Conservation (phyloP, 345 rosid species). For the Aquilaria malaccensis region DNA sequence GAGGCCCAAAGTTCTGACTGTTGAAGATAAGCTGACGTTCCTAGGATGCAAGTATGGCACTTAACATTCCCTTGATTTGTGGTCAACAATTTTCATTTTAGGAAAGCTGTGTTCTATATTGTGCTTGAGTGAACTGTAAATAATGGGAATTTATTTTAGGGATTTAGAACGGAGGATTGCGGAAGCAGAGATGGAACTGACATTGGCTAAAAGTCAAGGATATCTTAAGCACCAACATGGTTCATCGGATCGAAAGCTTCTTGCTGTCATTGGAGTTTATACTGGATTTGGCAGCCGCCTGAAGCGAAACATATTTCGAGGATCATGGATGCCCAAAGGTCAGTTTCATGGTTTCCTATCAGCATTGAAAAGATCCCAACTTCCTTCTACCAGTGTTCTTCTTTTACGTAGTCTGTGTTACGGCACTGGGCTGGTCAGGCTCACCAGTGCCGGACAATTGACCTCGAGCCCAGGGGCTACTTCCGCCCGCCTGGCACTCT, state of each 20-base stretch:
- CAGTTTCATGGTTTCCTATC: conserved; percentile 1
- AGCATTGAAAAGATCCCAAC: background rate
- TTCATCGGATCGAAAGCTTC: conserved; percentile 49
- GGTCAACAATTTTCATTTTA: background rate
- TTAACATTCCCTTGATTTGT: background rate
- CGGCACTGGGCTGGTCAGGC: too few relatives aligned
- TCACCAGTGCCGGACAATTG: too few relatives aligned
- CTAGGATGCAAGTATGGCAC: conserved; percentile 88
- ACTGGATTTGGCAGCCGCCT: conserved; percentile 92
- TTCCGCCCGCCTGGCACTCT: too few relatives aligned
- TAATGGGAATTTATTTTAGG: conserved; percentile 29
- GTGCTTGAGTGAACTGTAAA: conserved; percentile 2
- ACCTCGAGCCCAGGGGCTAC: too few relatives aligned
- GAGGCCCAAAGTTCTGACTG: conserved; percentile 86
- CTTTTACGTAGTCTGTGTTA: too few relatives aligned
- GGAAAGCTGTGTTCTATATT: background rate
- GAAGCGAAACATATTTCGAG: conserved; percentile 71
- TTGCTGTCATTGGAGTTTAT: conserved; percentile 90
- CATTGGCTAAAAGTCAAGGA: conserved; percentile 91
- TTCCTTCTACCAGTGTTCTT: background rate
- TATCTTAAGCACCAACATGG: conserved; percentile 48
- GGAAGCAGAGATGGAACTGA: conserved; percentile 93
- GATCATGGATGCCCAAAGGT: conserved; percentile 98
- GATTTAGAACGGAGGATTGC: conserved; percentile 85
- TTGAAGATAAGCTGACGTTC: conserved; percentile 72